Conservation (phyloP, 1,139 yeast species). For the Yamadazyma mexicana region DNA sequence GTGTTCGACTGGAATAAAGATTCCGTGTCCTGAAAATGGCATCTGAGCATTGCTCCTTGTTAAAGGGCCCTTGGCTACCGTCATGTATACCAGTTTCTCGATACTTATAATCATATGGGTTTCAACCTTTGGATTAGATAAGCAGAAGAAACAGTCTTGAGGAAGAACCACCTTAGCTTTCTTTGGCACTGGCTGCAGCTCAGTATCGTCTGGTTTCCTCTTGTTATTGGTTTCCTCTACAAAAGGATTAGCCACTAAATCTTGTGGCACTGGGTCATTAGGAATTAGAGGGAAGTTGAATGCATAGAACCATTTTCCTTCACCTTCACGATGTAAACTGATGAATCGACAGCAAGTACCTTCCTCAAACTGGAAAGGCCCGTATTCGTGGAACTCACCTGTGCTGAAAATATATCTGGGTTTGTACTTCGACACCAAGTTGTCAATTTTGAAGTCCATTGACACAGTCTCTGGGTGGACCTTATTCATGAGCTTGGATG, state of each 20-base stretch:
- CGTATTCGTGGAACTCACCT: constrained; percentile 54
- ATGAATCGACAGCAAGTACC: constrained; percentile 55
- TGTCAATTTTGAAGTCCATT: constrained; percentile 44
- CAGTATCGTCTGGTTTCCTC: constrained; percentile 3
- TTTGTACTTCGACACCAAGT: constrained; percentile 37
- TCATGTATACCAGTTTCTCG: constrained; percentile 64
- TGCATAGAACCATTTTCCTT: constrained; percentile 75
- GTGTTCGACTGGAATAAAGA: constrained; percentile 83
- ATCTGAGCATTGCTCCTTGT: constrained; percentile 46
- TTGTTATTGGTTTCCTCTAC: constrained; percentile 16
- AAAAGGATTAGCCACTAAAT: constrained; percentile 11
- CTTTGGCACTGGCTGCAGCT: constrained; percentile 13
- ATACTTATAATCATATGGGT: constrained; percentile 80
- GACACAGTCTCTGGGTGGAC: constrained; percentile 1
- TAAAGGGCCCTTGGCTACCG: constrained; percentile 87
- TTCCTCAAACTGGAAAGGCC: constrained; percentile 57
- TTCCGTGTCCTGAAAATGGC: constrained; percentile 77
- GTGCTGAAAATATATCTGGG: constrained; percentile 70
- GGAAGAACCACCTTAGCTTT: constrained; percentile 51
- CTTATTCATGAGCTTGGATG: constrained; percentile 42
- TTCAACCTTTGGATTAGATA: constrained; percentile 76
- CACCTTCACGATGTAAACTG: constrained; percentile 60
- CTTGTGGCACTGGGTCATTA: constrained; percentile 9
- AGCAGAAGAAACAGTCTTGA: constrained; percentile 74
- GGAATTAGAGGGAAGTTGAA: constrained; percentile 39